phyloP scores from a whole-genome alignment of 768 basidiomycete species.

The Lentinula guzmanii region DNA sequence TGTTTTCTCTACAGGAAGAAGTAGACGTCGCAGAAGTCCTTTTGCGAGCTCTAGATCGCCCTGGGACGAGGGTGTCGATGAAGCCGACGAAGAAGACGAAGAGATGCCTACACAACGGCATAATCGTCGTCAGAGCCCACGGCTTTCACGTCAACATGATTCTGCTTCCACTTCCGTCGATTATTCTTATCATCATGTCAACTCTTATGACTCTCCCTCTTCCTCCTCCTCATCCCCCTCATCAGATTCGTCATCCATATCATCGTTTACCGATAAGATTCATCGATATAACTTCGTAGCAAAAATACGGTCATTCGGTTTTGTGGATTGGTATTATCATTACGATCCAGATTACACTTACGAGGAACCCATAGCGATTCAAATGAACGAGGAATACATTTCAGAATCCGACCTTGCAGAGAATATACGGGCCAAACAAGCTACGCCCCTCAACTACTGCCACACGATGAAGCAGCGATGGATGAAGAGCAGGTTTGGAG shows the following conservation, averaged over 20 bases:
- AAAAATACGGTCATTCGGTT: background rate
- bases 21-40: background rate
- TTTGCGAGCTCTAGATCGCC: background rate
- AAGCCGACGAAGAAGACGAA: background rate
- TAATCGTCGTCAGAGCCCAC: background rate
- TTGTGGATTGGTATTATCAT: background rate
- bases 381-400: background rate
- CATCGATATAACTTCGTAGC: background rate
- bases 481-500: background rate
- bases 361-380: background rate
- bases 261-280: slow-evolving; percentile 42
- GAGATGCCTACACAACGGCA: background rate
- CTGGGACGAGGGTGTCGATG: background rate
- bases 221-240: slow-evolving; percentile 31
- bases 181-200: background rate
- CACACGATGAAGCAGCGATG: background rate
- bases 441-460: background rate
- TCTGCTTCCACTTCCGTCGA: background rate
- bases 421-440: background rate
- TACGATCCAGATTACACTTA: background rate
- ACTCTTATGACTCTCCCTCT: slow-evolving; percentile 9
- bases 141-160: background rate
- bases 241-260: slow-evolving; percentile 47
- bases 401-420: background rate
- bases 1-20: background rate